phyloP scores from a whole-genome alignment of 352 stramenopile species.

The Phytopythium delawarense region DNA sequence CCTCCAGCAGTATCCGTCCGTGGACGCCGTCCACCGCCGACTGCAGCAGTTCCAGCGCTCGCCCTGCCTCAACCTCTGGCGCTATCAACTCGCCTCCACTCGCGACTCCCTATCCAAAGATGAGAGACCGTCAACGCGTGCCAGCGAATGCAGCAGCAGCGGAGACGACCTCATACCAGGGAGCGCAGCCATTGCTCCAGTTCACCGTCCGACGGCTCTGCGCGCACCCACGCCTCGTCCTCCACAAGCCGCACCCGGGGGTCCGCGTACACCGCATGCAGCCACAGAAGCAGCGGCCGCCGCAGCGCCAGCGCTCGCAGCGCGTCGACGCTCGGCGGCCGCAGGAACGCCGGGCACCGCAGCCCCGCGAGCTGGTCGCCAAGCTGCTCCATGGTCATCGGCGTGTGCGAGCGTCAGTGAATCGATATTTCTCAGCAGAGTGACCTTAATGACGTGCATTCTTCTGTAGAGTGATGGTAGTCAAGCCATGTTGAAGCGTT shows the following conservation, averaged over 20 bases:
- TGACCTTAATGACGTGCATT: not conserved
- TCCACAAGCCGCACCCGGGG: slow-evolving; percentile 21
- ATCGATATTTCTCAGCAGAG: not conserved
- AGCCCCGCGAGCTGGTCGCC: slow-evolving; percentile 17
- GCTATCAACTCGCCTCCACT: slow-evolving; percentile 24
- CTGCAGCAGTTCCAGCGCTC: slow-evolving; percentile 21
- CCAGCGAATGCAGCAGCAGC: not conserved
- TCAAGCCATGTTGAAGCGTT: not conserved
- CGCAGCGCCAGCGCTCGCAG: slow-evolving; percentile 11
- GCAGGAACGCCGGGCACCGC: slow-evolving; percentile 34
- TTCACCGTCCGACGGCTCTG: slow-evolving; percentile 24
- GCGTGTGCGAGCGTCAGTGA: not conserved
- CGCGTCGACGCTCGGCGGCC: not conserved
- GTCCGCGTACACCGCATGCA: slow-evolving; percentile 31
- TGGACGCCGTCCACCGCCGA: slow-evolving; percentile 31
- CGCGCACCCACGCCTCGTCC: slow-evolving; percentile 25
- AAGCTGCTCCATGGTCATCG: not conserved
- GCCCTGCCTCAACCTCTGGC: slow-evolving; percentile 18
- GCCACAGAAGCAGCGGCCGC: slow-evolving; percentile 36
- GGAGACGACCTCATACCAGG: slow-evolving; percentile 7
- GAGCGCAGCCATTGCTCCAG: slow-evolving; percentile 30
- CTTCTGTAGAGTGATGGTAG: not conserved
- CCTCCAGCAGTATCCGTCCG: slow-evolving; percentile 47
- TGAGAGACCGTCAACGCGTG: not conserved
- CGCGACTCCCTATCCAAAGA: slow-evolving; percentile 15